These are phyloP conservation scores for Boletus speciosus DNA, from an alignment of 768 basidiomycete genomes.

Conservation along the genomic window DNA sequence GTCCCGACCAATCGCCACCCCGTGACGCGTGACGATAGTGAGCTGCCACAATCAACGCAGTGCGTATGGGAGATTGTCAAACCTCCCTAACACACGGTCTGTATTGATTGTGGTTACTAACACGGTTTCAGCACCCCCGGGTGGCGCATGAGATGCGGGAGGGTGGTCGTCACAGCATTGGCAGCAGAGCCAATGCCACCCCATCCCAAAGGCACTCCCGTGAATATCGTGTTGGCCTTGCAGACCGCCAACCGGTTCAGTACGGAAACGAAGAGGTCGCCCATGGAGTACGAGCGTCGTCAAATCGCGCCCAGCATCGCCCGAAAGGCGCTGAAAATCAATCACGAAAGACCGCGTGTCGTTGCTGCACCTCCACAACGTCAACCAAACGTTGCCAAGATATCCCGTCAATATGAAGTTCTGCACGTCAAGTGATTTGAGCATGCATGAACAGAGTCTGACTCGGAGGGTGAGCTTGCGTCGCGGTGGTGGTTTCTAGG, in stretches of 20 bases:
- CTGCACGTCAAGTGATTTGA: slow-evolving; percentile 29
- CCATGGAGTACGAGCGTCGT: slow-evolving; percentile 27
- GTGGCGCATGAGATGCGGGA: slow-evolving; percentile 29
- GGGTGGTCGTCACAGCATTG: slow-evolving; percentile 6
- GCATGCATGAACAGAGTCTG: slow-evolving; percentile 6
- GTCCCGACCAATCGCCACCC: too few relatives aligned
- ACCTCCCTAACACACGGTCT: too few relatives aligned
- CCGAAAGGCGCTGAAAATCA: slow-evolving; percentile 25
- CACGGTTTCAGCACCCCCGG: slow-evolving; percentile 30
- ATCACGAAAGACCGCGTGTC: slow-evolving; percentile 26
- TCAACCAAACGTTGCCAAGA: background rate
- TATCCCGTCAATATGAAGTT: slow-evolving; percentile 15
- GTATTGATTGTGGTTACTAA: background rate
- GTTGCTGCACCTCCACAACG: slow-evolving; percentile 5
- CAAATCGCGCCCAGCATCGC: slow-evolving; percentile 20
- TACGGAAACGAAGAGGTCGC: slow-evolving; percentile 29
- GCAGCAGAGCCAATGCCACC: background rate
- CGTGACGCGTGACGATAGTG: too few relatives aligned
- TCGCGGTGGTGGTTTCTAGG: slow-evolving; percentile 7
- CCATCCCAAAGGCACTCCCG: background rate
- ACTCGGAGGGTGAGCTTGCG: background rate
- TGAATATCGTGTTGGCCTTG: slow-evolving; percentile 1
- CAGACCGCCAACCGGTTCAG: slow-evolving; percentile 5
- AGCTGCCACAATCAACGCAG: too few relatives aligned
- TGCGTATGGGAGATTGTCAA: too few relatives aligned